Evolutionary conservation across 140 eudicot species (phyloP), one percentile per base, ranked within the genome.

Genomic region (Bidens hawaiensis): DNA sequence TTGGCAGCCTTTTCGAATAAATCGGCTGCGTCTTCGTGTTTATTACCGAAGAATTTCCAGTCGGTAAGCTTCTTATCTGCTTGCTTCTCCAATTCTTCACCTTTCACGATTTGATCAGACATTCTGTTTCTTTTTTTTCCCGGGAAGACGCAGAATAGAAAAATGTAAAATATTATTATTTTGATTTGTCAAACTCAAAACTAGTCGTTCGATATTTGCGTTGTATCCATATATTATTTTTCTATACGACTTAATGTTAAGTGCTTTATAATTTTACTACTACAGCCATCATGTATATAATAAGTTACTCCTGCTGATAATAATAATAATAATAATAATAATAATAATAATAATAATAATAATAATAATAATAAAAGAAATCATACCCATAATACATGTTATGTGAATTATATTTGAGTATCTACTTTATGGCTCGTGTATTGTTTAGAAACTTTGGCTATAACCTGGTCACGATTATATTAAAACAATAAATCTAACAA

Each of bases 21-120:
- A 33, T 77, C 82, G 22, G 82, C 82, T 12, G 82, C 82, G 40
- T 65, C 82, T 49, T 71, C 78, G 46, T 65, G 73, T 40, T 77
- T 71, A 16, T 68, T 58, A 69, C 82, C 74, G 30, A 77, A 71
- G 25, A 71, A 22, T 3, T 60, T 62, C 70, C 78, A 77, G 13
- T 77, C 74, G 18, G 13, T 58, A 66, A 77, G 68, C 73, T 77
- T 71, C 63, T 77, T 77, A 36, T 77, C 74, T 13, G 78, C 82
- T 56, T 60, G 75, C 60, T 66, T 77, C 48, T 71, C 78, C 40
- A 71, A 77, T 10, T 65, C 82, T 42, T 70, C 73, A 17, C 73
- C 81, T 70, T 56, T 55, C 7, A 64, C 51, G 27, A 76, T 70
- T 71, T 65, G 73, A 70, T 70, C 77, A 52, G 69, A 42, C 81